Conservation (phyloP, 257 asterid species). For the Scutellaria galericulata region DNA sequence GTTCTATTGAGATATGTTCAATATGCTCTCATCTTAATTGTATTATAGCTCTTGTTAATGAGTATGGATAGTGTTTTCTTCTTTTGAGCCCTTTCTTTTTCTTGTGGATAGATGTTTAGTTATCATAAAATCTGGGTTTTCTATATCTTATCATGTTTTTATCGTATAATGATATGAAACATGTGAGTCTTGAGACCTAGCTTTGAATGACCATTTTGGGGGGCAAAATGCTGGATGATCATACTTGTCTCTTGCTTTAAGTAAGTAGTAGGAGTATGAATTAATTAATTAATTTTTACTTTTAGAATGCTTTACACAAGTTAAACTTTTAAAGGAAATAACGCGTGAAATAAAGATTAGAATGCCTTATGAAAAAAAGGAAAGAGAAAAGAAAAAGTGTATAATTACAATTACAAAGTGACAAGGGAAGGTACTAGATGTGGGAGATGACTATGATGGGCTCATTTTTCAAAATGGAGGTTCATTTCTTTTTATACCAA, state of each 20-base stretch:
- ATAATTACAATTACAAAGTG: too few species aligned
- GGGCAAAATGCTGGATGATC: background rate
- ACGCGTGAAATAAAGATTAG: too few species aligned
- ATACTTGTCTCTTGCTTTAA: slow-evolving; percentile 26
- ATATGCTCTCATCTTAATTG: background rate
- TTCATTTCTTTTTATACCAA: background rate
- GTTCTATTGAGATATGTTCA: slow-evolving; percentile 12
- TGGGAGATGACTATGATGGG: slow-evolving; percentile 6
- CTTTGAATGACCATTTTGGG: background rate
- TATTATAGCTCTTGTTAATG: slow-evolving; percentile 15
- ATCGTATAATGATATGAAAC: background rate
- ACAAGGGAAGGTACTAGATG: background rate
- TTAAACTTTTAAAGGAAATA: too few species aligned
- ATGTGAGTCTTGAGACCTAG: background rate
- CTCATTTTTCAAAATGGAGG: background rate
- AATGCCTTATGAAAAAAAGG: too few species aligned
- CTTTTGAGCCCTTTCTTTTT: background rate
- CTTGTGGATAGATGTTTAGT: slow-evolving; percentile 1
- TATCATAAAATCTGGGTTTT: background rate
- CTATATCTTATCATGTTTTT: too few species aligned
- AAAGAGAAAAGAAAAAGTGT: too few species aligned
- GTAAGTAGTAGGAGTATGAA: slow-evolving; percentile 15
- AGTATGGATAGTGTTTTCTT: slow-evolving; percentile 8
- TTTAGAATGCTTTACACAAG: slow-evolving; percentile 8
- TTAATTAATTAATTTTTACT: slow-evolving; percentile 22